Evolutionary conservation across 805 yeast genomes (phyloP), one percentile per base, ranked within the genome.

Genomic region (Nakazawaea sp.): DNA sequence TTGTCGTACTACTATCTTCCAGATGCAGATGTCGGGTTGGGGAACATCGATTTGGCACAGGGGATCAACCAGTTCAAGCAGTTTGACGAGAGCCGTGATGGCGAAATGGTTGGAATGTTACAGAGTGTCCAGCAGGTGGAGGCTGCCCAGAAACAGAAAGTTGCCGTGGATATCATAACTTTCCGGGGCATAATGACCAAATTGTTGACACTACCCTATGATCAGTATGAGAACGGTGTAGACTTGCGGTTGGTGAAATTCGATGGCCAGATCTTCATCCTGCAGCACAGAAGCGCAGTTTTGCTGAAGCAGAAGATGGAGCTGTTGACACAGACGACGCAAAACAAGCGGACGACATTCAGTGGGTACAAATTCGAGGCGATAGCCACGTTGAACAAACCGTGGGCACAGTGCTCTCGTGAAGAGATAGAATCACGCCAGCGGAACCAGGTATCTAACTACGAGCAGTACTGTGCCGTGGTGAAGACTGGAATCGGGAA

Each of bases 301-400:
- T 68, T 34, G 57, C 59, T 53, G 48, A 69, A 52, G 32, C 52
- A 53, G 43, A 48, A 49, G 26, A 40, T 46, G 29, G 52, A 55
- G 52, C 48, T 51, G 30, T 53, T 39, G 45, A 54, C 41, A 42
- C 49, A 48, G 13, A 55, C 57, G 9, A 61, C 70, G 40, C 53
- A 58, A 30, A 41, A 43, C 11, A 47, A 56, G 30, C 55, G 62
- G 40, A 62, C 75, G 41, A 70, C 68, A 51, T 84, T 66, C 48
- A 65, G 80, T 18, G 92, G 96, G 0, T 87, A 84, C 60, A 90
- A 88, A 52, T 92, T 92, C 56, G 97, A 92, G 58, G 65, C 76
- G 3, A 47, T 87, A 17, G 75, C 88, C 0, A 86, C 96, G 1
- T 56, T 89, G 19, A 68, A 80, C 0, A 72, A 75, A 49, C 95